Evolutionary conservation across 768 basidiomycete genomes (phyloP), one percentile per base, ranked within the genome.

Genomic region (Amanita thiersii): DNA sequence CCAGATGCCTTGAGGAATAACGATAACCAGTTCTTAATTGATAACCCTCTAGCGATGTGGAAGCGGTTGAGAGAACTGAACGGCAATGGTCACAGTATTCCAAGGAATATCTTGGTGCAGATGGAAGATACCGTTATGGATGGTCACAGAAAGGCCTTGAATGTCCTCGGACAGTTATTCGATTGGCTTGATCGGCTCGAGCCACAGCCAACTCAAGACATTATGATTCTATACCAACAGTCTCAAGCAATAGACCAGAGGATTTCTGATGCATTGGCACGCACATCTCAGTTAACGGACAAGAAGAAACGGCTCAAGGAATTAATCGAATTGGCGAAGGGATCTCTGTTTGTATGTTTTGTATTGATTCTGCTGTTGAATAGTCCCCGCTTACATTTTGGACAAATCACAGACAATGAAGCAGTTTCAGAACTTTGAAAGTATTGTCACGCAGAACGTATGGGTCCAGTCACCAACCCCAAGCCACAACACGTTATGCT

Each of bases 181-280:
- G 15, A 46, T 12, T 52, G 41, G 46, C 41, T 50, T 21, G 47
- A 48, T 28, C 21, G 39, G 17, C 44, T 42, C n/a, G 26, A 29
- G 28, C 35, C 45, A 7, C 51, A 52, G 29, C 50, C 51, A 10
- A 48, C 47, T 5, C 35, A 48, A 5, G 47, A 37, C 20, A 50
- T 52, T 12, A 23, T 48, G 15, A 24, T 23, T 26, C 33, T 50
- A 1, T 47, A 47, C 15, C 38, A 47, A 7, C 40, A 47, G 36
- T 36, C 24, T 4, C 39, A 21, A n/a, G 34, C 44, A 10, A 47
- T 50, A 35, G 49, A 50, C 9, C 37, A 37, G 3, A 25, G 39
- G 1, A 47, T 50, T 28, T 17, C 25, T 14, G 29, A 45, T 20
- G 38, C 39, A 2, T 24, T 48, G 18, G 47, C 49, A 20, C 39